Percentiles rank a stretch among this genome's conserved stretches.
Conservation (phyloP, 2,329 filamentous ascomycete genomes). For the Fusarium miscanthi region DNA sequence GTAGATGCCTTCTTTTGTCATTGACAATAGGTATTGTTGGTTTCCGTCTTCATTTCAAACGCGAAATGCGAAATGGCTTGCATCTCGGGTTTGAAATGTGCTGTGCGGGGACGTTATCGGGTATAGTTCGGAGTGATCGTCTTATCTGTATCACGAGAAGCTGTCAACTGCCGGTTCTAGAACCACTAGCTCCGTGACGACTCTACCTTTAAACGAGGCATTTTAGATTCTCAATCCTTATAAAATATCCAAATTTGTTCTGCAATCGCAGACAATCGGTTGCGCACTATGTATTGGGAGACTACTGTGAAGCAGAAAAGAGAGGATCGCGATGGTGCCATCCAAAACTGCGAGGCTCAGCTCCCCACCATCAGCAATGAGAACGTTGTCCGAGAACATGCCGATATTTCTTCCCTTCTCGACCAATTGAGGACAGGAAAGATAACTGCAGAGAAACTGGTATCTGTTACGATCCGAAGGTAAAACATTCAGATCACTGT, state of each 20-base stretch:
- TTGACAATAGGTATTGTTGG: background rate
- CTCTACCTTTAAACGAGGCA: background rate
- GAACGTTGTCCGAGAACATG: background rate
- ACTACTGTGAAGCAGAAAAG: background rate
- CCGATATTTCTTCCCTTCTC: background rate
- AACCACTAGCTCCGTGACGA: background rate
- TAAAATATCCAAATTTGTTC: background rate
- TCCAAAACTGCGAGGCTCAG: background rate
- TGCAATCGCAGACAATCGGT: fast-evolving
- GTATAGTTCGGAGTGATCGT: background rate
- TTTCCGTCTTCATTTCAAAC: background rate
- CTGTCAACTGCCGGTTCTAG: background rate
- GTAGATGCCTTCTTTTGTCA: background rate
- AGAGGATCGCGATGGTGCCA: background rate
- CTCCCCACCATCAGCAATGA: background rate
- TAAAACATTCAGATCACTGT: fast-evolving
- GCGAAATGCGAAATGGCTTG: background rate
- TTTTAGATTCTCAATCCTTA: background rate
- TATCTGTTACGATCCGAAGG: background rate
- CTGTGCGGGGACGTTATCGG: background rate
- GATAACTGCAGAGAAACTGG: background rate
- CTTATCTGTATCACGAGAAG: background rate
- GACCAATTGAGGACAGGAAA: background rate
- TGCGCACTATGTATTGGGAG: background rate
- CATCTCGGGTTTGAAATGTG: background rate